phyloP scores from a whole-genome alignment of 2,329 filamentous ascomycete genomes.

The Elsinoe necatrix region DNA sequence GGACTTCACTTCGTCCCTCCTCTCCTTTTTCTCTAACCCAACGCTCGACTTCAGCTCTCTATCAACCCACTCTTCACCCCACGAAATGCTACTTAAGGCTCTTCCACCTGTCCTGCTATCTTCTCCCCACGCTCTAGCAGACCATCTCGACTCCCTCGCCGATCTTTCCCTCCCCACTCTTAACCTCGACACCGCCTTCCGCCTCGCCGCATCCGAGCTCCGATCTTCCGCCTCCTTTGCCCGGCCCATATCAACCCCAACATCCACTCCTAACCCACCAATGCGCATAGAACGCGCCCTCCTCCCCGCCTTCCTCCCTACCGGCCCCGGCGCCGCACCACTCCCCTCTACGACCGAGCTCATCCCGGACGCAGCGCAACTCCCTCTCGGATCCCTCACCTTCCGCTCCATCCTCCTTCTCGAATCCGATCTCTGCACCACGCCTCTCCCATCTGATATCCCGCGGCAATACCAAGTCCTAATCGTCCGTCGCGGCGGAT shows the following conservation, averaged over 20 bases:
- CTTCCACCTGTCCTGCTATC: conserved; percentile 16
- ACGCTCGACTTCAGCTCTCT: conserved; percentile 17
- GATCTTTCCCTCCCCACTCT: conserved; percentile 13
- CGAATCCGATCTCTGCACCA: conserved; percentile 57
- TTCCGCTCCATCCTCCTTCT: conserved; percentile 53
- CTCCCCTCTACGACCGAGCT: conserved; percentile 42
- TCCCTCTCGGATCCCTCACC: conserved; percentile 32
- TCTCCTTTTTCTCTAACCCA: conserved; percentile 16
- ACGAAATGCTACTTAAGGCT: conserved; percentile 14
- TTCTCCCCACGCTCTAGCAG: conserved; percentile 16
- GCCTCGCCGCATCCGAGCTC: conserved; percentile 14
- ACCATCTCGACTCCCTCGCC: conserved; percentile 17
- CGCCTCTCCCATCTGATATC: conserved; percentile 43
- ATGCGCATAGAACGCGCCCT: conserved; percentile 27
- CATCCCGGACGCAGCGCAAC: conserved; percentile 37
- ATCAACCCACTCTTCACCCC: conserved; percentile 6
- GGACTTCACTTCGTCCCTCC: background rate
- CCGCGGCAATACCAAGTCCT: conserved; percentile 62
- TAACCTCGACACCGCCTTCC: conserved; percentile 16
- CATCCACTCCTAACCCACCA: conserved; percentile 16
- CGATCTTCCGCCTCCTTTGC: background rate
- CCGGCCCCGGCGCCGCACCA: conserved; percentile 58
- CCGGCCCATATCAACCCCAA: background rate
- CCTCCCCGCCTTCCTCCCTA: conserved; percentile 46
- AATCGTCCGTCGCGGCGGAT: conserved; percentile 71